Conservation (phyloP, 768 basidiomycete species). For the Pisolithus albus region DNA sequence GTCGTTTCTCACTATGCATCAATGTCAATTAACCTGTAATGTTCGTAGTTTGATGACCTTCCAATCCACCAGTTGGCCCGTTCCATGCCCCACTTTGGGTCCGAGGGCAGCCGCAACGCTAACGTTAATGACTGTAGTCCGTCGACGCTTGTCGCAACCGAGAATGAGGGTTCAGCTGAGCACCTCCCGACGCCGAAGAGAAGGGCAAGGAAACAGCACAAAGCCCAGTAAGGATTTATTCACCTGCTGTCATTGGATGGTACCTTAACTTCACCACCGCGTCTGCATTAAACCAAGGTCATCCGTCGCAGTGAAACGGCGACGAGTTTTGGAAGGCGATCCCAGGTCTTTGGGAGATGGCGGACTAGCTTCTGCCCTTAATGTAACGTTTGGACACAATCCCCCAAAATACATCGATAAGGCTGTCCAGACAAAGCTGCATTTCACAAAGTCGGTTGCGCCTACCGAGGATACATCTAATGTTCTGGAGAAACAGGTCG, state of each 20-base stretch:
- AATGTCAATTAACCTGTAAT: neutral
- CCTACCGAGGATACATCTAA: conserved; percentile 3
- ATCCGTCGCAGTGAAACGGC: conserved; percentile 2
- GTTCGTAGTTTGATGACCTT: conserved; percentile 3
- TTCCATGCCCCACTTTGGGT: neutral
- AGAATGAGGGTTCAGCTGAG: neutral
- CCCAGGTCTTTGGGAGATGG: conserved; percentile 3
- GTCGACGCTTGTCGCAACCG: too few species aligned
- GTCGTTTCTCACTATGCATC: neutral
- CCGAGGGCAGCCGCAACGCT: neutral
- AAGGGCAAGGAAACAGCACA: conserved; percentile 14
- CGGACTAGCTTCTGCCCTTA: conserved; percentile 20
- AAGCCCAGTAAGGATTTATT: conserved; percentile 23
- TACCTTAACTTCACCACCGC: neutral
- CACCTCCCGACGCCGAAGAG: conserved; percentile 10
- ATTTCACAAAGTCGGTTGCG: conserved; percentile 14
- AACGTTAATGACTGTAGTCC: neutral
- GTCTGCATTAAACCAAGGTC: conserved; percentile 10
- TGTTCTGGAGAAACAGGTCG: conserved; percentile 15
- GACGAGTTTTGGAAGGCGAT: neutral
- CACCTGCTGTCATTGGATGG: neutral
- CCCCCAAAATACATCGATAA: conserved; percentile 13
- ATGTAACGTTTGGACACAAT: conserved; percentile 23
- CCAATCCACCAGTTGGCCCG: neutral
- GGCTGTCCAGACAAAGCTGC: conserved; percentile 19